These are phyloP conservation scores for Hibiscus trionum DNA, from an alignment of 345 rosid genomes.

Conservation along the genomic window DNA sequence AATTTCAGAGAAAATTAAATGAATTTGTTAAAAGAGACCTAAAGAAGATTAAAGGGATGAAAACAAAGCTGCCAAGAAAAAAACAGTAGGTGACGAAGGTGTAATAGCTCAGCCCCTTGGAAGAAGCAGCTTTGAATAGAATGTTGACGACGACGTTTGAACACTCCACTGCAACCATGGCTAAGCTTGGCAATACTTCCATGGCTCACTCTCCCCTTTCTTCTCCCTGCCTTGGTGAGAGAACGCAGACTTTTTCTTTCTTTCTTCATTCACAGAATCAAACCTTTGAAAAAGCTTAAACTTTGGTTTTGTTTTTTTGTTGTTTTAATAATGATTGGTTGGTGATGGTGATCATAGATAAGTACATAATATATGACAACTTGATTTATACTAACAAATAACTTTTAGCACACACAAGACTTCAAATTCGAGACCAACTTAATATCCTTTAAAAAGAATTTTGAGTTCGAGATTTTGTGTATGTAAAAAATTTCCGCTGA, in stretches of 20 bases:
- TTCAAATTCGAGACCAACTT: too few species aligned
- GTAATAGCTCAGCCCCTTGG: slow-evolving; percentile 27
- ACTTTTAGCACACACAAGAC: too few species aligned
- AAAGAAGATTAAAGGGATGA: slow-evolving; percentile 44
- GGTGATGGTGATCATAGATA: background rate
- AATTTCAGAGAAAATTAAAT: background rate
- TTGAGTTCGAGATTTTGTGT: too few species aligned
- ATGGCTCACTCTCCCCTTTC: background rate
- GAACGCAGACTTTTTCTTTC: background rate
- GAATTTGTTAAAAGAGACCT: background rate
- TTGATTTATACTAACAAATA: background rate
- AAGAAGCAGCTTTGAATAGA: slow-evolving; percentile 31
- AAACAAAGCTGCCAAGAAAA: slow-evolving; percentile 18
- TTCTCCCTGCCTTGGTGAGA: background rate
- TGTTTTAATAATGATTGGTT: background rate
- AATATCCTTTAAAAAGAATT: too few species aligned
- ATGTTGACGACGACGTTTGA: slow-evolving; percentile 19
- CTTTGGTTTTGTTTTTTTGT: background rate
- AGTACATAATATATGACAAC: background rate
- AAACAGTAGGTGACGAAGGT: slow-evolving; percentile 24
- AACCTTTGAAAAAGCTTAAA: background rate
- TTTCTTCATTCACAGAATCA: background rate
- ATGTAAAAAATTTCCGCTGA: too few species aligned
- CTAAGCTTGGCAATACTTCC: slow-evolving; percentile 25
- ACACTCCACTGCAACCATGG: slow-evolving; percentile 25